These are phyloP conservation scores for Fistulinella cinereoalba DNA, from an alignment of 1,284 basidiomycete genomes.

Conservation along the genomic window DNA sequence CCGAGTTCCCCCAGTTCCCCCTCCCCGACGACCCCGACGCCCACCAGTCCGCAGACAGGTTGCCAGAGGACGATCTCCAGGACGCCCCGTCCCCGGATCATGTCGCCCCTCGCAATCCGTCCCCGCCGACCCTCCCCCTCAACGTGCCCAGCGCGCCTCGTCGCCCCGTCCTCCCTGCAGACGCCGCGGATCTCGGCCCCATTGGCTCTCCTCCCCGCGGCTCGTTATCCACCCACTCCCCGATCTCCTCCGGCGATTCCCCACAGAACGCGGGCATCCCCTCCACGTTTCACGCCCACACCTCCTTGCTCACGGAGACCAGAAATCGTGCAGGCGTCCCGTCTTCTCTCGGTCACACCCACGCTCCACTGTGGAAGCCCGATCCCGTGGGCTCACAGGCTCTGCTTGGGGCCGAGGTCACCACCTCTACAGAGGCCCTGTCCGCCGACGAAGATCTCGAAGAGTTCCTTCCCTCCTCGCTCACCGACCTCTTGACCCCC, in stretches of 20 bases:
- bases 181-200: conserved; percentile 62
- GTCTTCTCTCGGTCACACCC: conserved; percentile 46
- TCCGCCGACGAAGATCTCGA: conserved; percentile 78
- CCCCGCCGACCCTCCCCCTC: conserved; percentile 46
- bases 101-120: conserved; percentile 24
- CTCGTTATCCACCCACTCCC: conserved; percentile 49
- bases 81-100: conserved; percentile 9
- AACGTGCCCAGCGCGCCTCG: conserved; percentile 47
- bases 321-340: conserved; percentile 41
- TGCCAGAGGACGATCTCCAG: conserved; percentile 6
- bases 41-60: conserved; percentile 22
- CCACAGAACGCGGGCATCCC: conserved; percentile 56
- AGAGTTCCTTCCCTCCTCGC: conserved; percentile 81
- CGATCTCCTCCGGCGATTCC: conserved; percentile 63
- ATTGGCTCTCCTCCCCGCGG: conserved; percentile 69
- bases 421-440: conserved; percentile 38
- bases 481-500: conserved; percentile 85
- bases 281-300: conserved; percentile 36
- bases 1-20: conserved; percentile 72
- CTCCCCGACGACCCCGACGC: conserved; percentile 51
- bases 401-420: conserved; percentile 13
- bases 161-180: conserved; percentile 34
- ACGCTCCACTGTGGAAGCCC: conserved; percentile 28
- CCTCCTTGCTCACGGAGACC: conserved; percentile 35
- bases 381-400: conserved; percentile 26